phyloP scores from a whole-genome alignment of 306 rosid genomes.

The Arachis hypogaea region DNA sequence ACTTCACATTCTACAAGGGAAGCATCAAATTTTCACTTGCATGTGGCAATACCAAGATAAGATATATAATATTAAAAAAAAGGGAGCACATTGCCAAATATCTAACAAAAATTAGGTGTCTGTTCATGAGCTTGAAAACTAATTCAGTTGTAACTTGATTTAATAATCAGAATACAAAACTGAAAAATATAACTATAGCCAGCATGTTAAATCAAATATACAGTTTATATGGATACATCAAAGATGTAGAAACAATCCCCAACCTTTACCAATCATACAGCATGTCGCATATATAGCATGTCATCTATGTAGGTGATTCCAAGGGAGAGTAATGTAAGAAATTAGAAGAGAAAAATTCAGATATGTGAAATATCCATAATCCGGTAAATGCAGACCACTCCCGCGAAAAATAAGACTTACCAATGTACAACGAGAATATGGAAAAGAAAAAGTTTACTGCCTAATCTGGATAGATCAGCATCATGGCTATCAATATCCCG shows the following conservation, averaged over 20 bases:
- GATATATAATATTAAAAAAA: neutral
- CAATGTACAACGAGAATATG: constrained; percentile 25
- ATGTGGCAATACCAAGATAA: constrained; percentile 30
- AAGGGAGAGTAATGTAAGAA: constrained; percentile 26
- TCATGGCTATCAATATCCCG: constrained; percentile 22
- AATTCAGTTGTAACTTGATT: constrained; percentile 9
- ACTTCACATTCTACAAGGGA: constrained; percentile 33
- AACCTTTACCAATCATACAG: constrained; percentile 19
- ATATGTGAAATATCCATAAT: constrained; percentile 29
- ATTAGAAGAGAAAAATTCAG: constrained; percentile 29
- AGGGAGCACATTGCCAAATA: constrained; percentile 25
- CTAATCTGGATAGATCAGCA: constrained; percentile 34
- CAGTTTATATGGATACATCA: neutral
- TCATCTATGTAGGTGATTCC: constrained; percentile 31
- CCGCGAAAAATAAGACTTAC: constrained; percentile 29
- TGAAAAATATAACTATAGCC: constrained; percentile 21
- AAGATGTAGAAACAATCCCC: constrained; percentile 23
- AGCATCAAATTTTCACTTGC: constrained; percentile 23
- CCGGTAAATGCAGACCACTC: constrained; percentile 34
- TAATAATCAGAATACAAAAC: constrained; percentile 15
- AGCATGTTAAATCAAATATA: constrained; percentile 14
- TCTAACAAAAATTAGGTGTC: constrained; percentile 21
- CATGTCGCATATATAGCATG: constrained; percentile 22
- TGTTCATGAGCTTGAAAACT: constrained; percentile 28
- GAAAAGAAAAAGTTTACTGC: constrained; percentile 31